phyloP scores from a whole-genome alignment of 352 stramenopile genomes.

The Blastocystis sp. region DNA sequence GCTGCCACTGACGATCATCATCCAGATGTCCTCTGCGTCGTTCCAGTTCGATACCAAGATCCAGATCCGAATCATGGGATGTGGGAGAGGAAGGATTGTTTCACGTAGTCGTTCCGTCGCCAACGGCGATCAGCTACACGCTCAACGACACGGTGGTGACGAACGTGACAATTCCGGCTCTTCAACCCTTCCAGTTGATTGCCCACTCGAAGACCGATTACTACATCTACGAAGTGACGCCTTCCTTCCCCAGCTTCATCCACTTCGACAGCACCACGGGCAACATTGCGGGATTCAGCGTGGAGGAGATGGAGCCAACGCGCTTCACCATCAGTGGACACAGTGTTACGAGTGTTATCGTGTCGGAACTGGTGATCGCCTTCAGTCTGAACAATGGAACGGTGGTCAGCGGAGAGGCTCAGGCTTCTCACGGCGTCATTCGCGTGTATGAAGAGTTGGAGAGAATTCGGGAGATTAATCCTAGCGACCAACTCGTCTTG shows the following conservation, averaged over 20 bases:
- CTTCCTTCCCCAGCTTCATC: not conserved
- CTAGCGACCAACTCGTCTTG: not conserved
- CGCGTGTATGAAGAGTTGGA: not conserved
- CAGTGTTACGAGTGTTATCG: not conserved
- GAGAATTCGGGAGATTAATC: not conserved
- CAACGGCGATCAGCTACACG: not conserved
- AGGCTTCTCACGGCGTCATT: not conserved
- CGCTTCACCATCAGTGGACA: not conserved
- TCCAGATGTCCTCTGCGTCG: not conserved
- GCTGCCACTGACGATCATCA: not conserved
- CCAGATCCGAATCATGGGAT: not conserved
- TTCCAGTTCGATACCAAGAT: not conserved
- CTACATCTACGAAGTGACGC: not conserved
- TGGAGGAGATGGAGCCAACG: not conserved
- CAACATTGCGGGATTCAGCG: not conserved
- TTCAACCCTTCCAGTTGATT: not conserved
- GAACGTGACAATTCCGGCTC: not conserved
- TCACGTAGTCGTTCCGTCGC: conserved; percentile 28
- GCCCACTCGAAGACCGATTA: conserved; percentile 8
- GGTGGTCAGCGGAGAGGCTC: not conserved
- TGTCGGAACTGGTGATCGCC: not conserved
- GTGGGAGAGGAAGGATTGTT: not conserved
- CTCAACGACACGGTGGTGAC: conserved; percentile 13
- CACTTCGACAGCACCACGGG: not conserved
- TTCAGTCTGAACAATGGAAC: not conserved